Base-by-base conservation (phyloP, 805 yeast species). In the Saccharomyces kudriavzevii region DNA sequence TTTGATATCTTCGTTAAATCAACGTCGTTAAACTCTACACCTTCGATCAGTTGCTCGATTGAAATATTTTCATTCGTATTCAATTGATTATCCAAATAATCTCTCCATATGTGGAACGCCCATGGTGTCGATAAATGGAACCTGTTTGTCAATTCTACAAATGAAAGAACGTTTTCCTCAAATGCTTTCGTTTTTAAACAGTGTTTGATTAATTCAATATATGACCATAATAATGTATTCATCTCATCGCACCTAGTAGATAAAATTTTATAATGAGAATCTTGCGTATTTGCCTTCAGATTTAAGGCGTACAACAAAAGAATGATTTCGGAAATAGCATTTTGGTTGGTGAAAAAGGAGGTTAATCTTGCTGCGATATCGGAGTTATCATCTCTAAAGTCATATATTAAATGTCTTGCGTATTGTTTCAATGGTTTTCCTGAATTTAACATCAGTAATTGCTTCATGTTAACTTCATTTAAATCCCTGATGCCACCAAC, bases 31-130 rank as follows among this genome's bases (percentile, higher is more conserved):
- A 57, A 61, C 1, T 50, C 45, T 2, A 61, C 52, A 1, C 52
- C 56, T 6, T 57, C 47, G 17, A 68, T 30, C 29, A 55, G 52
- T 1, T 49, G 26, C 13, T 54, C 55, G 28, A 57, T 59, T 3
- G 50, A 30, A 1, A 49, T 57, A 10, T 47, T 54, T 2, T 61
- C 58, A 8, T 47, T 31, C 10, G 58, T 54, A 22, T 57, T 50
- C 56, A 66, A 55, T 45, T 60, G 55, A 56, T 62, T 56, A 51
- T 68, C 66, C 67, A 75, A 55, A 63, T 70, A 57, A 50, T 61
- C 64, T 64, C 97, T 77, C 96, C 96, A 89, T 1, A 89, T 63
- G 56, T 84, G 88, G 70, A 88, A 89, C 0, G 83, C 83, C 89
- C 92, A 85, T 20, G 77, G 75, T 0, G 79, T 67, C 2, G 80